These are phyloP conservation scores for Taxillus chinensis DNA, from an alignment of 164 flowering plant species.

Conservation along the genomic window DNA sequence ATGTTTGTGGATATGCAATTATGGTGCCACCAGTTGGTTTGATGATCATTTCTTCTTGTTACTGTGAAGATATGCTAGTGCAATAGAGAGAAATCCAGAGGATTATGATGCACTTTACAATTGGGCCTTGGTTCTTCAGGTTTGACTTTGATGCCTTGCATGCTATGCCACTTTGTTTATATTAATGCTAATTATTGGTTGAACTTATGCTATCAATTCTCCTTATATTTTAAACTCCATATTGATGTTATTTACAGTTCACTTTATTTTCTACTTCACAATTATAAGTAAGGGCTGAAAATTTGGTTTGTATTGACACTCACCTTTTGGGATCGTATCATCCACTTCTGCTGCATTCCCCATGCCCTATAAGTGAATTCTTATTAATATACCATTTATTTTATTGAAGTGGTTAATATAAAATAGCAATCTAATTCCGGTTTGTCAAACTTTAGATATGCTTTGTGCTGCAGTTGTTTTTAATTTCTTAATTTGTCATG, in stretches of 20 bases:
- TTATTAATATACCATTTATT: too few species aligned
- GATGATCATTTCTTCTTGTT: neutral
- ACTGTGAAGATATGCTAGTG: slow-evolving; percentile 77
- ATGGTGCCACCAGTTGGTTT: neutral
- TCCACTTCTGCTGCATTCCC: too few species aligned
- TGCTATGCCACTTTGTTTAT: neutral
- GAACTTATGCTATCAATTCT: neutral
- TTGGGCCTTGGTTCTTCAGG: slow-evolving; percentile 99
- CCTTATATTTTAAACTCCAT: neutral
- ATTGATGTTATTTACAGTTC: neutral
- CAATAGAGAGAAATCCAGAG: slow-evolving; percentile 78
- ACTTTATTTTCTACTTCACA: neutral
- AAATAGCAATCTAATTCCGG: too few species aligned
- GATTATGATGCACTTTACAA: slow-evolving; percentile 96
- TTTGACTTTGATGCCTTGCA: slow-evolving; percentile 14
- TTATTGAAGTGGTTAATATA: too few species aligned
- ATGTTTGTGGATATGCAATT: neutral
- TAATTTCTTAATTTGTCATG: slow-evolving; percentile 17
- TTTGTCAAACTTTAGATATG: neutral
- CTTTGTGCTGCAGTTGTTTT: slow-evolving; percentile 2
- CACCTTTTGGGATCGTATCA: too few species aligned
- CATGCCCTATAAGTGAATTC: too few species aligned
- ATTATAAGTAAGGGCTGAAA: too few species aligned
- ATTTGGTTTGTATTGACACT: too few species aligned
- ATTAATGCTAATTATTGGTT: neutral